Conservation (phyloP, 2,329 filamentous ascomycete genomes). For the Emericellopsis atlantica region DNA sequence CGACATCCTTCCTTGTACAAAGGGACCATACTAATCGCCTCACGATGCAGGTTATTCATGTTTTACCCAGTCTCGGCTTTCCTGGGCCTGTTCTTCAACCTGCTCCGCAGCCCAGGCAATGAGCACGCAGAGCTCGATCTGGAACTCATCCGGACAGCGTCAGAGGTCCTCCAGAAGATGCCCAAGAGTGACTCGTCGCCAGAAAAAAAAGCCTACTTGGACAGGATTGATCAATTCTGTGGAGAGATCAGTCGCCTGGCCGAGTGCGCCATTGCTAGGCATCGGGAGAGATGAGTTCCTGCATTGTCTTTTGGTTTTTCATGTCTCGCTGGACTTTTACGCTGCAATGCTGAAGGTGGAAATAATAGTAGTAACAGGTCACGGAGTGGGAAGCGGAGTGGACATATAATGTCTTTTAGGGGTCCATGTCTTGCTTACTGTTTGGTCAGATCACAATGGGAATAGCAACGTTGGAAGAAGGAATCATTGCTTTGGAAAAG, state of each 20-base stretch:
- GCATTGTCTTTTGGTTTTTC: too few species aligned
- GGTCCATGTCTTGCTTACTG: too few species aligned
- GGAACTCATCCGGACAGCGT: conserved; percentile 27
- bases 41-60: conserved; percentile 30
- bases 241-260: conserved; percentile 28
- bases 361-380: too few species aligned
- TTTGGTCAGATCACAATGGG: too few species aligned
- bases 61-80: conserved; percentile 45
- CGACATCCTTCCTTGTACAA: neutral
- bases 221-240: conserved; percentile 27
- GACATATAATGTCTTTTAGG: too few species aligned
- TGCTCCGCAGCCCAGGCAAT: conserved; percentile 33
- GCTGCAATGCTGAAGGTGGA: too few species aligned
- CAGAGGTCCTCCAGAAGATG: conserved; percentile 28
- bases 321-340: too few species aligned
- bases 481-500: too few species aligned
- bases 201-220: conserved; percentile 24
- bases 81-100: conserved; percentile 40
- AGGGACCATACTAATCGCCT: neutral
- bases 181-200: conserved; percentile 12
- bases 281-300: too few species aligned
- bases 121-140: conserved; percentile 29
- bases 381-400: too few species aligned
- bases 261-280: conserved; percentile 16
- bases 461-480: too few species aligned